Conservation (phyloP, 1,139 yeast species). For the Geotrichum histeridarum region DNA sequence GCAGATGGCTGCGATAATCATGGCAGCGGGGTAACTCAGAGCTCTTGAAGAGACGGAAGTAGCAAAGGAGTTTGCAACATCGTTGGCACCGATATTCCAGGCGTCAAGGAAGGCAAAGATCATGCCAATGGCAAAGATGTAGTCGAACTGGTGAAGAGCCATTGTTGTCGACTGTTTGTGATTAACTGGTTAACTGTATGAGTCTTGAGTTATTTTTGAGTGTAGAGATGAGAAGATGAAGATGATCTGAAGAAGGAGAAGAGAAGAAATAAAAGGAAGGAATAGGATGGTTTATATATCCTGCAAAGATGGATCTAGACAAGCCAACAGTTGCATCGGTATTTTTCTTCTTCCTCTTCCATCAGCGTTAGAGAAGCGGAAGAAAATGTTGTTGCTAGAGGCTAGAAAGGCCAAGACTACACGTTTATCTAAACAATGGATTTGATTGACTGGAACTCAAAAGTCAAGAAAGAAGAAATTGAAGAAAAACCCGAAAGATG, state of each 20-base stretch:
- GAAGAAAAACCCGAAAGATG: too few relatives aligned
- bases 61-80: slow-evolving; percentile 76
- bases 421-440: too few relatives aligned
- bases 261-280: neutral
- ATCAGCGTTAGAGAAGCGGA: too few relatives aligned
- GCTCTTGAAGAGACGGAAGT: slow-evolving; percentile 64
- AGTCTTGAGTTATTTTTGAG: neutral
- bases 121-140: slow-evolving; percentile 43
- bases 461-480: too few relatives aligned
- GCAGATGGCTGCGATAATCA: slow-evolving; percentile 60
- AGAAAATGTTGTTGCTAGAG: too few relatives aligned
- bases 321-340: too few relatives aligned
- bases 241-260: neutral
- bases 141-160: slow-evolving; percentile 30
- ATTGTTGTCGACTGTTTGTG: slow-evolving; percentile 7
- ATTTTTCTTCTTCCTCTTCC: too few relatives aligned
- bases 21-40: slow-evolving; percentile 68
- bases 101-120: slow-evolving; percentile 71
- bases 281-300: neutral
- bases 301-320: neutral
- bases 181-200: neutral
- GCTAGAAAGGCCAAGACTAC: too few relatives aligned
- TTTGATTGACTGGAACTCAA: too few relatives aligned
- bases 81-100: slow-evolving; percentile 81
- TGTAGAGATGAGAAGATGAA: neutral